Percentiles rank a stretch among this genome's conserved stretches.
These are phyloP conservation scores for Pisolithus albus DNA, from an alignment of 768 basidiomycete genomes.

Conservation along the genomic window DNA sequence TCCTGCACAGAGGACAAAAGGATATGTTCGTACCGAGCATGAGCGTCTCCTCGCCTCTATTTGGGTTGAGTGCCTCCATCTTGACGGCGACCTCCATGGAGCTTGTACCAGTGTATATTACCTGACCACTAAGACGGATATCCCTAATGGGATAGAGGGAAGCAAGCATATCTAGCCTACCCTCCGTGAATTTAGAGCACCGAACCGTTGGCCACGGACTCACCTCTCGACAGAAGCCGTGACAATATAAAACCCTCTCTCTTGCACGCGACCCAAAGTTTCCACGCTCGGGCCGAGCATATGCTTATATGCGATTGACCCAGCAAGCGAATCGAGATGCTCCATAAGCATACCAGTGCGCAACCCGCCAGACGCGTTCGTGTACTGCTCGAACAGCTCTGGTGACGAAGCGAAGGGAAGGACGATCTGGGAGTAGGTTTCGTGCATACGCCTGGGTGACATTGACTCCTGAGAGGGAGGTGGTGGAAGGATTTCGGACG, in stretches of 20 bases:
- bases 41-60: slow-evolving; percentile 51
- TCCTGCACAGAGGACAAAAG: background rate
- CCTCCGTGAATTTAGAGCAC: background rate
- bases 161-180: slow-evolving; percentile 61
- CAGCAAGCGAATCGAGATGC: slow-evolving; percentile 79
- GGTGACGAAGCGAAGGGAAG: slow-evolving; percentile 60
- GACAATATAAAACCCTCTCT: slow-evolving; percentile 73
- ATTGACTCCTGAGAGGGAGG: slow-evolving; percentile 20
- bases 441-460: slow-evolving; percentile 53
- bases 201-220: background rate
- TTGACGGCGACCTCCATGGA: slow-evolving; percentile 86
- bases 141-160: slow-evolving; percentile 56
- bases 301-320: slow-evolving; percentile 79
- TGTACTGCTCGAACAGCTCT: slow-evolving; percentile 58
- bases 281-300: slow-evolving; percentile 61
- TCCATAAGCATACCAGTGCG: slow-evolving; percentile 71
- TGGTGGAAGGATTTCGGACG: slow-evolving; percentile 10
- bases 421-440: slow-evolving; percentile 61
- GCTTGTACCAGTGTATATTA: slow-evolving; percentile 68
- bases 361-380: slow-evolving; percentile 64
- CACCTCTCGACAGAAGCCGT: slow-evolving; percentile 79
- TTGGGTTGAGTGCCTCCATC: slow-evolving; percentile 60
- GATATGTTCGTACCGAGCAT: slow-evolving; percentile 42
- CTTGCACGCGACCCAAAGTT: slow-evolving; percentile 46
- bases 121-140: slow-evolving; percentile 70